Evolutionary conservation across 148 eudicot genomes (phyloP).

Genomic region (Salicornia ramosissima): DNA sequence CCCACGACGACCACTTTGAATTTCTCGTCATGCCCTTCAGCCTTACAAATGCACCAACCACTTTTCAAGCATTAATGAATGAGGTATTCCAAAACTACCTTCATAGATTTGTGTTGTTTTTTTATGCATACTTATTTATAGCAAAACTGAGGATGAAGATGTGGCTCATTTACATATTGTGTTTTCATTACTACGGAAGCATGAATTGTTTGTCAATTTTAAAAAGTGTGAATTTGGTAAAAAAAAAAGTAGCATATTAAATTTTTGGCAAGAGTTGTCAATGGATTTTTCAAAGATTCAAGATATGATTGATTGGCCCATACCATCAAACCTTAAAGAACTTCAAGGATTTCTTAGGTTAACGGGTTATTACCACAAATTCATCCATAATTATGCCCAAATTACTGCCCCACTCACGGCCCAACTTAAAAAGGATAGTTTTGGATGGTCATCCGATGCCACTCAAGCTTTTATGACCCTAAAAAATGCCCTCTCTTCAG

Average conservation of each 20-base stretch:
- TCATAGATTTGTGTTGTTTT: neutral
- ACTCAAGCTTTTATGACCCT: conserved; percentile 2
- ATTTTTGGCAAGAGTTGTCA: neutral
- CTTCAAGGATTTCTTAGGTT: neutral
- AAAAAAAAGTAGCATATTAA: neutral
- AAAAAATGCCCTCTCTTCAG: conserved; percentile 3
- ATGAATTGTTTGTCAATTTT: neutral
- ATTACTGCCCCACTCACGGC: neutral
- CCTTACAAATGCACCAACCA: conserved; percentile 1
- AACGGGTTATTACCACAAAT: neutral
- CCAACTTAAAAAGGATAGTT: neutral
- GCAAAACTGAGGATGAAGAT: neutral
- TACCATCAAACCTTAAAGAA: neutral
- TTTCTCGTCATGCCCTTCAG: conserved; percentile 5
- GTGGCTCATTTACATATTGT: neutral
- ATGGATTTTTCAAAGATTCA: neutral
- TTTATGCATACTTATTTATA: neutral
- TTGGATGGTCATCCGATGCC: neutral
- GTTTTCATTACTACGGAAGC: neutral
- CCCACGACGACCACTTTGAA: neutral
- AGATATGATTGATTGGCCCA: neutral
- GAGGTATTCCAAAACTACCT: neutral
- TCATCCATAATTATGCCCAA: too few relatives aligned
- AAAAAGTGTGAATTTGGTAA: too few relatives aligned
- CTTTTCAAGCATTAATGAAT: neutral